Conservation (phyloP, 371 early-diverging fungal genomes). For the Mortierella sp. region DNA sequence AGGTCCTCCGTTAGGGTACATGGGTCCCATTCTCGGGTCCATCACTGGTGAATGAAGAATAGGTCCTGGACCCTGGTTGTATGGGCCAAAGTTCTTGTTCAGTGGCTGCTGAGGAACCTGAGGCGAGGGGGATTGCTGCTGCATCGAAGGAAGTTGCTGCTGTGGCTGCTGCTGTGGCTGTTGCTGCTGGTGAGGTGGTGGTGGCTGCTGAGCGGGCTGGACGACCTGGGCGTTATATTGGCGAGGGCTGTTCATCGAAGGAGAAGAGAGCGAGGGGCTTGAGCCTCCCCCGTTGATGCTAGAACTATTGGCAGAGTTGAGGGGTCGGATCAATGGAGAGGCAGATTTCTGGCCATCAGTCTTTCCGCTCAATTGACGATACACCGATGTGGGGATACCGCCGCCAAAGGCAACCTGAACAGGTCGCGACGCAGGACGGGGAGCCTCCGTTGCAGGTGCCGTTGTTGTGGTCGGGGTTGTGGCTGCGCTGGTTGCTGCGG, state of each 20-base stretch:
- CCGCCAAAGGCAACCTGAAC: conserved; percentile 67
- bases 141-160: conserved; percentile 17
- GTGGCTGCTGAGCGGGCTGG: conserved; percentile 8
- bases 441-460: conserved; percentile 30
- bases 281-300: conserved; percentile 32
- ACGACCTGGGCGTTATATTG: conserved; percentile 34
- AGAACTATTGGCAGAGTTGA: conserved; percentile 31
- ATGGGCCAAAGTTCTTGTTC: conserved; percentile 47
- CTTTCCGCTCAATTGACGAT: conserved; percentile 75
- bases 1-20: conserved; percentile 44
- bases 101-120: conserved; percentile 15
- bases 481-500: background rate
- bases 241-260: conserved; percentile 40
- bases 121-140: conserved; percentile 11
- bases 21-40: conserved; percentile 48
- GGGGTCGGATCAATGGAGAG: conserved; percentile 46
- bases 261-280: conserved; percentile 45
- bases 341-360: conserved; percentile 57
- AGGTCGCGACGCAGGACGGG: conserved; percentile 42
- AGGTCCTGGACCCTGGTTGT: conserved; percentile 39
- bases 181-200: conserved; percentile 10
- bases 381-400: conserved; percentile 76
- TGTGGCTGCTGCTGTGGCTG: conserved; percentile 30
- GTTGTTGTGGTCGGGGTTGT: conserved; percentile 17
- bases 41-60: conserved; percentile 45